Conservation (phyloP, 2,329 filamentous ascomycete genomes). For the Bipolaris zeicola region DNA sequence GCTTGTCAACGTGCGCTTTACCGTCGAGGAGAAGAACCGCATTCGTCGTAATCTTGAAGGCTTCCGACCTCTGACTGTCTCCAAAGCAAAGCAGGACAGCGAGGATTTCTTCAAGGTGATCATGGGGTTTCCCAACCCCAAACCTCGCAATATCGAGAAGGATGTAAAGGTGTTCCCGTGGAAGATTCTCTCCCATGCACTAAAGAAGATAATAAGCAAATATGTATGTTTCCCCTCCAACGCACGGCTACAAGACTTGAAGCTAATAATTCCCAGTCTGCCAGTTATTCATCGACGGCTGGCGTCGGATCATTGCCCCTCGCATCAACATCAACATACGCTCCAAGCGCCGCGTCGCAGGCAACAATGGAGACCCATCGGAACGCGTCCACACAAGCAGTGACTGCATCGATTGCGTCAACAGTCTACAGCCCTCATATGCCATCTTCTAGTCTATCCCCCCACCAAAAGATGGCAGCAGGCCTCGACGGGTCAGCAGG, state of each 20-base stretch:
- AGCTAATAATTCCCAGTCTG: constrained; percentile 59
- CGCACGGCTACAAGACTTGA: constrained; percentile 27
- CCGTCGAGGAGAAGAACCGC: constrained; percentile 97
- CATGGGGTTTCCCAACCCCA: constrained; percentile 94
- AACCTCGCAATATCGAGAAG: constrained; percentile 97
- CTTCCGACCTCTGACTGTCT: constrained; percentile 89
- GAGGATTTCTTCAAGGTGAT: constrained; percentile 99
- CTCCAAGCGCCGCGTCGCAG: constrained; percentile 54
- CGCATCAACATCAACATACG: constrained; percentile 39
- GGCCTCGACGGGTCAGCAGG: constrained; percentile 47
- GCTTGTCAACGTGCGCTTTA: constrained; percentile 84
- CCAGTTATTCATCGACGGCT: constrained; percentile 71
- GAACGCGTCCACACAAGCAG: constrained; percentile 56
- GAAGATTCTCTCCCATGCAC: constrained; percentile 82
- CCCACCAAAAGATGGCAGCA: constrained; percentile 50
- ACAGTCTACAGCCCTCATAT: constrained; percentile 52
- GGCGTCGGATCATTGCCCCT: constrained; percentile 52
- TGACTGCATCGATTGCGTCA: constrained; percentile 52
- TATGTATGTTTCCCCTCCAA: constrained; percentile 64
- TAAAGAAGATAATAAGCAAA: constrained; percentile 99
- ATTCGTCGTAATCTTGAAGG: constrained; percentile 95
- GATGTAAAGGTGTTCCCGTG: constrained; percentile 98
- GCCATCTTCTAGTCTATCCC: constrained; percentile 53
- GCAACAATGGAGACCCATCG: constrained; percentile 55
- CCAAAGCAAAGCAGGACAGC: constrained; percentile 88